Evolutionary conservation across 306 rosid genomes (phyloP).

Genomic region (Astragalus membranaceus): DNA sequence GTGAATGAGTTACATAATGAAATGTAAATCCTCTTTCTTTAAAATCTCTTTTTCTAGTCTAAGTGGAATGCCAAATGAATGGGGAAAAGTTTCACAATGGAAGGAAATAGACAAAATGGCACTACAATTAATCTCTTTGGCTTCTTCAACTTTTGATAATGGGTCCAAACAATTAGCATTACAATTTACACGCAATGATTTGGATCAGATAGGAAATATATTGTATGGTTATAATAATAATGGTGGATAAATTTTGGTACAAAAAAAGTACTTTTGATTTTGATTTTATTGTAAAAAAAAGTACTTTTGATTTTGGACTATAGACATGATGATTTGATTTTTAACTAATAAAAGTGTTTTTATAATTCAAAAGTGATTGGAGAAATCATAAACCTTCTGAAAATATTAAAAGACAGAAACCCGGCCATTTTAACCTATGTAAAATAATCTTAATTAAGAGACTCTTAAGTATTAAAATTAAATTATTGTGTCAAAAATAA

Average conservation of each 20-base stretch:
- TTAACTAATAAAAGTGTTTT: not conserved
- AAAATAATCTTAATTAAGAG: too few relatives aligned
- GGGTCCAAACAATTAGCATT: not conserved
- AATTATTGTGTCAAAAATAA: too few relatives aligned
- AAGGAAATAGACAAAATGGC: not conserved
- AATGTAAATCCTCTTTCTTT: not conserved
- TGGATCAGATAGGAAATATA: not conserved
- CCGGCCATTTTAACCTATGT: too few relatives aligned
- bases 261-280: too few relatives aligned
- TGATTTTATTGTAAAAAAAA: too few relatives aligned
- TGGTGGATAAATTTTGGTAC: not conserved
- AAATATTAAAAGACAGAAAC: too few relatives aligned
- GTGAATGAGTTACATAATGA: not conserved
- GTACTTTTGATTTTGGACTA: too few relatives aligned
- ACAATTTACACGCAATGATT: not conserved
- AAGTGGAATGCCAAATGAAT: not conserved
- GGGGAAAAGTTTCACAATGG: not conserved
- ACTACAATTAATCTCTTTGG: not conserved
- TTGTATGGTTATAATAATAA: not conserved
- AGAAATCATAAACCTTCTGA: not conserved
- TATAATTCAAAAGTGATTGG: not conserved
- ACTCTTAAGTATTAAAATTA: too few relatives aligned
- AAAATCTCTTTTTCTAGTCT: not conserved
- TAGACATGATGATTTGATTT: not conserved
- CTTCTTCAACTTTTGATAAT: not conserved